Percentiles rank a stretch among this genome's conserved stretches.
Conservation (phyloP, 2,329 filamentous ascomycete genomes). For the Aspergillus oerlinghausenensis region DNA sequence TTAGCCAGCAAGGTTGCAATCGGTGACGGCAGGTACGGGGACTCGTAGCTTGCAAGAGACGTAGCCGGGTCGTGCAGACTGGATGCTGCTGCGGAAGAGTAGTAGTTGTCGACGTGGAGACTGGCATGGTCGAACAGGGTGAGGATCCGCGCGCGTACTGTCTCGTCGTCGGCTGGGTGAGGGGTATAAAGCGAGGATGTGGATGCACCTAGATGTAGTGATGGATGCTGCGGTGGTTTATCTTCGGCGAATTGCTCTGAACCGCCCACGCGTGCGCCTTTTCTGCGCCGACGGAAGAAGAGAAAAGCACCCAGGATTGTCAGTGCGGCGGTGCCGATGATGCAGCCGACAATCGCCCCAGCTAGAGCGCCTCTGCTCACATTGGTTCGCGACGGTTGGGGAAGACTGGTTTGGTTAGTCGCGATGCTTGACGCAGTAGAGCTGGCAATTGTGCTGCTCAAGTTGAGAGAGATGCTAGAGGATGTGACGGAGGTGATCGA, state of each 20-base stretch:
- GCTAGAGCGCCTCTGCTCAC: slow-evolving; percentile 18
- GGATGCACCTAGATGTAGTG: no score
- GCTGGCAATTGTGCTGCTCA: no score
- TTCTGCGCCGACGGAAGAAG: slow-evolving; percentile 15
- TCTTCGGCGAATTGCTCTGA: no score
- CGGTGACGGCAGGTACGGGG: slow-evolving; percentile 13
- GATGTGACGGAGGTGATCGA: not conserved
- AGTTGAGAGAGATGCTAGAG: not conserved
- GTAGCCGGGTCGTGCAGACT: not conserved
- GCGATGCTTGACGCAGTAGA: not conserved
- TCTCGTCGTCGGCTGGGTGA: slow-evolving; percentile 28
- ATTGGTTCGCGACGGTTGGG: not conserved
- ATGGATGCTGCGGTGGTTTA: no score
- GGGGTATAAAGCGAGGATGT: slow-evolving; percentile 15
- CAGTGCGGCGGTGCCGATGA: slow-evolving; percentile 18
- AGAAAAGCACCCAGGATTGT: slow-evolving; percentile 17
- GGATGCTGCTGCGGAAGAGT: slow-evolving; percentile 8
- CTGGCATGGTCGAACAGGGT: slow-evolving; percentile 31
- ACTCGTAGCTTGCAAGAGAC: slow-evolving; percentile 12
- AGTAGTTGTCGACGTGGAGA: slow-evolving; percentile 36
- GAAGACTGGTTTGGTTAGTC: not conserved
- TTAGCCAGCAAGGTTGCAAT: slow-evolving; percentile 14
- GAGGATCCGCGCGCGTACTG: slow-evolving; percentile 20
- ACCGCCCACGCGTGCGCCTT: not conserved
- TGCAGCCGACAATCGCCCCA: slow-evolving; percentile 22